Conservation (phyloP, 2,329 filamentous ascomycete species). For the Colletotrichum incanum region DNA sequence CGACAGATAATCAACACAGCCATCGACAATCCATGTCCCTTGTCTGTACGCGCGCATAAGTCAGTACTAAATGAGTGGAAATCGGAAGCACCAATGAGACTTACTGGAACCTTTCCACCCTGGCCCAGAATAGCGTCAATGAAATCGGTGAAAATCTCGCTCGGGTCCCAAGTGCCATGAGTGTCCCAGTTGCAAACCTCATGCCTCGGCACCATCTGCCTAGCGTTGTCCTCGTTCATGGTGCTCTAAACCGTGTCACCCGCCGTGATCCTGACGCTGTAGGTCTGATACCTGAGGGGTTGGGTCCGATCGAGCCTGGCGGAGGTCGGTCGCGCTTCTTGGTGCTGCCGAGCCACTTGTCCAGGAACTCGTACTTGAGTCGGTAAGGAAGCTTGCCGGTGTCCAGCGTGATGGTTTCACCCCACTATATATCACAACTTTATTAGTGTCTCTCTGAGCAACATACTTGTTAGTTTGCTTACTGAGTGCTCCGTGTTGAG, state of each 20-base stretch:
- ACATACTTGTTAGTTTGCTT: not conserved
- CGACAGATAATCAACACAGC: not conserved
- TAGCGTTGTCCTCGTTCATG: slow-evolving; percentile 1
- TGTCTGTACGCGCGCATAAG: not conserved
- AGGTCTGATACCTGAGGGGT: not conserved
- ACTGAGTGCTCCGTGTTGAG: not conserved
- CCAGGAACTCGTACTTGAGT: slow-evolving; percentile 18
- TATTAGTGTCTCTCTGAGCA: not conserved
- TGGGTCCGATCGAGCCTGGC: not conserved
- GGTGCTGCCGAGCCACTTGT: slow-evolving; percentile 1
- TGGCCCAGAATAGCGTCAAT: not conserved
- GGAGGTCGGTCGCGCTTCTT: slow-evolving; percentile 4
- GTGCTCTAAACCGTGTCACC: not conserved
- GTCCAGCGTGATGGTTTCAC: slow-evolving; percentile 5
- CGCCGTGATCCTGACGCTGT: not conserved
- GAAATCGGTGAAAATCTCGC: not conserved
- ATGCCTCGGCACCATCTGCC: slow-evolving; percentile 1
- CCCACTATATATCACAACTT: slow-evolving; percentile 7
- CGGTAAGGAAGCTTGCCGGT: slow-evolving; percentile 13
- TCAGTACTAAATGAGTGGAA: not conserved
- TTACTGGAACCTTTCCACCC: not conserved
- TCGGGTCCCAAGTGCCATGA: slow-evolving; percentile 3
- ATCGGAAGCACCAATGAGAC: not conserved
- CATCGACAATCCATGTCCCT: not conserved
- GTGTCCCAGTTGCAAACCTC: slow-evolving; percentile 7